Conservation (phyloP, 106 monocot genomes). For the Dendrobium chrysotoxum region DNA sequence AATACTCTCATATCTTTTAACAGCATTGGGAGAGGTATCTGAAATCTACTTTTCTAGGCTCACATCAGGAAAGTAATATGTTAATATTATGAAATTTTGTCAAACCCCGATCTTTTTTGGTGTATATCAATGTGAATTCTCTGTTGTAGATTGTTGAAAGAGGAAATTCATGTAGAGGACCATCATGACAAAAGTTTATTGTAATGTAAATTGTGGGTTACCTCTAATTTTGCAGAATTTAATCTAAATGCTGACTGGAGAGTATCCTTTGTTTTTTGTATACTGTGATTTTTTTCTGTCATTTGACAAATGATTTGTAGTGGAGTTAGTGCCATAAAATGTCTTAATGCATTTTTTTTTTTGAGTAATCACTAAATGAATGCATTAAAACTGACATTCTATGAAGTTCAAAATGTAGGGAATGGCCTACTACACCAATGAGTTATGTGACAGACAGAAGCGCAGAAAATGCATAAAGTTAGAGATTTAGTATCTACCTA, state of each 20-base stretch:
- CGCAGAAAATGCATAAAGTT: background rate
- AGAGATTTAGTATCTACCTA: background rate
- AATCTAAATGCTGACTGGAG: background rate
- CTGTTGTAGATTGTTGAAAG: background rate
- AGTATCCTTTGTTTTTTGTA: background rate
- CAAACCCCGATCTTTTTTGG: background rate
- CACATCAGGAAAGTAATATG: background rate
- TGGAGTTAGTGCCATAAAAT: background rate
- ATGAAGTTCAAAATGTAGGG: background rate
- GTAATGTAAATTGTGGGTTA: background rate
- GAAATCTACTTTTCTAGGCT: background rate
- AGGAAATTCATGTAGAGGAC: background rate
- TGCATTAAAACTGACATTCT: background rate
- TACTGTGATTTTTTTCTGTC: background rate
- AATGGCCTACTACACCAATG: background rate
- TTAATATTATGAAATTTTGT: background rate
- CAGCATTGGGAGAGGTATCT: conserved; percentile 78
- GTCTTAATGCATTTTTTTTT: background rate
- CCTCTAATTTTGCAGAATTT: background rate
- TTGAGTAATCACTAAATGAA: background rate
- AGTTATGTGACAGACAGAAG: background rate
- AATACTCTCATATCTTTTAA: conserved; percentile 81
- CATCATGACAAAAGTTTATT: background rate
- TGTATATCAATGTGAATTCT: background rate
- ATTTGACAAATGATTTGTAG: background rate